These are phyloP conservation scores for Amesomyces nigricolor DNA, from an alignment of 2,329 filamentous ascomycete species.

Conservation along the genomic window DNA sequence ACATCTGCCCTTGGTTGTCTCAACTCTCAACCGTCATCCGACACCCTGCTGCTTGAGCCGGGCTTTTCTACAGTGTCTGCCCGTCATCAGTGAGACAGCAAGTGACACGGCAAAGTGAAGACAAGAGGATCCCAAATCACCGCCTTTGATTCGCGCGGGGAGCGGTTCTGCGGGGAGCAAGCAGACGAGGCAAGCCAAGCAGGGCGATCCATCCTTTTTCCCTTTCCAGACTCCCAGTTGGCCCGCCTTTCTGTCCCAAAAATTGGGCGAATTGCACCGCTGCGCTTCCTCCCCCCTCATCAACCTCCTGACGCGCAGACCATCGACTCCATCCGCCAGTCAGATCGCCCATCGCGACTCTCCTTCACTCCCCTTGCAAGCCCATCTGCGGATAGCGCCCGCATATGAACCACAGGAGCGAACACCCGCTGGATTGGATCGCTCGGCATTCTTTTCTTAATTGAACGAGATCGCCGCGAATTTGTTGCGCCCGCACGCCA, in stretches of 20 bases:
- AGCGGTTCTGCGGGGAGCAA: conserved; percentile 12
- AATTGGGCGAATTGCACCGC: conserved; percentile 33
- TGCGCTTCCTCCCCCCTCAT: conserved; percentile 24
- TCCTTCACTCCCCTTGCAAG: conserved; percentile 20
- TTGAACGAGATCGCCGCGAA: not conserved
- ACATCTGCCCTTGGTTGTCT: not conserved
- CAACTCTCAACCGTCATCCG: not conserved
- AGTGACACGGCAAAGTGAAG: not conserved
- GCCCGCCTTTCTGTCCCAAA: conserved; percentile 17
- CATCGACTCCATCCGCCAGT: conserved; percentile 33
- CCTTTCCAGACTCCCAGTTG: conserved; percentile 3
- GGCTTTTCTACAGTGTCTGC: conserved; percentile 1
- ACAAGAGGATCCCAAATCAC: not conserved
- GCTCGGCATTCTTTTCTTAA: not conserved
- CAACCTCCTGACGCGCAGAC: conserved; percentile 32
- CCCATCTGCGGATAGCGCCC: conserved; percentile 15
- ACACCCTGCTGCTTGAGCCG: not conserved
- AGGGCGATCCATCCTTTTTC: conserved; percentile 8
- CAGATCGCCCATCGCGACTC: conserved; percentile 31
- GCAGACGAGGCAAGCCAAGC: not conserved
- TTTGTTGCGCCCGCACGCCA: not conserved
- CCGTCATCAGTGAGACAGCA: not conserved
- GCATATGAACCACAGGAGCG: conserved; percentile 3
- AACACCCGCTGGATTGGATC: not conserved
- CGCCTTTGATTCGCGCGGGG: conserved; percentile 13